Base-by-base conservation (phyloP, 2,329 filamentous ascomycete genomes). In the Gnomoniopsis smithogilvyi region DNA sequence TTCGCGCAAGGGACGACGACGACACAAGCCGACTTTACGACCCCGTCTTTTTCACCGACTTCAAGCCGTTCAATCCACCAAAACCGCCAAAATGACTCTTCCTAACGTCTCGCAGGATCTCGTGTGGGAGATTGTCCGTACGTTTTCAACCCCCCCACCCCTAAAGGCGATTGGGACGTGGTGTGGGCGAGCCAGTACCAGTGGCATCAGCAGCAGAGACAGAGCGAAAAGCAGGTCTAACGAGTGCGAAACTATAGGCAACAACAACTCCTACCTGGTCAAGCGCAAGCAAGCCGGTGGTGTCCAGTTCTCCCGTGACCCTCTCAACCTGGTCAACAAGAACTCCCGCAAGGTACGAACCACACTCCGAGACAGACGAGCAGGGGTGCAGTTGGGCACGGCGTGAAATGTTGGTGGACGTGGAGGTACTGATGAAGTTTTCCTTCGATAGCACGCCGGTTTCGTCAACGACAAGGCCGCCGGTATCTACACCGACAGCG, bases 401-500 rank as follows among this genome's bases (percentile, higher is more conserved):
- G n/a, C 14, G n/a, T 6, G 14, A 43, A 24, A 0, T 7, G 17
- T 15, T 10, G 22, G 33, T 6, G 30, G 33, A 51, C 54, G n/a
- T n/a, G 36, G 59, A 61, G 55, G 6, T 26, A 67, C 75, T 81
- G 72, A 81, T 52, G 46, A 11, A 7, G 48, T 57, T 58, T 65
- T 43, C 21, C 14, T 19, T 22, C 7, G 15, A 64, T 74, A 96
- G 91, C 86, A 96, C 79, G 91, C 91, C 71, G 95, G 95, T 73
- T 96, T 92, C 79, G 87, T 91, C 78, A 96, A 96, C 83, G 85
- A 88, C 76, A 95, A 96, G 90, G 93, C 95, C 70, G 80, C 98
- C 73, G 92, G 93, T 74, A 80, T 99, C 73, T 78, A 86, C 71
- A 74, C 87, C 70, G 83, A 78, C 69, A 86, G 92, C 77, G 89